These are phyloP conservation scores for Alternaria ventricosa DNA, from an alignment of 2,329 filamentous ascomycete species.

Conservation along the genomic window DNA sequence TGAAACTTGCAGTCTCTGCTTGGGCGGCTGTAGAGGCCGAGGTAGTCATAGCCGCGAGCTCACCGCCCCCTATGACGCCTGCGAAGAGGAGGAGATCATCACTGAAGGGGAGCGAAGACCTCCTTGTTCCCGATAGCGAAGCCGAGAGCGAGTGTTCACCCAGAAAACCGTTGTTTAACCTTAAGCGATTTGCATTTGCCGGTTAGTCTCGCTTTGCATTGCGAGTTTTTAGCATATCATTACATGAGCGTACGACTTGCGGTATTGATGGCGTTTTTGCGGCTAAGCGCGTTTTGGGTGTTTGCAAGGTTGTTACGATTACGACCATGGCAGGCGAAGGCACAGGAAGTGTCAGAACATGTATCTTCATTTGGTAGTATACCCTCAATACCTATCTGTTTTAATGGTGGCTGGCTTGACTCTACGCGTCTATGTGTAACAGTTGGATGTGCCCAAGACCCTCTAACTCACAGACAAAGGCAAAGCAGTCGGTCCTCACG, in stretches of 20 bases:
- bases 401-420: neutral
- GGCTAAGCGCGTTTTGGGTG: neutral
- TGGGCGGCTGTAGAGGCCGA: constrained; percentile 40
- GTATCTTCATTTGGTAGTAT: constrained; percentile 18
- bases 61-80: constrained; percentile 29
- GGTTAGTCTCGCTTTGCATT: constrained; percentile 22
- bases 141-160: constrained; percentile 47
- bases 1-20: constrained; percentile 31
- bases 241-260: constrained; percentile 10
- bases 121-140: constrained; percentile 55
- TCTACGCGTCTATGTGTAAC: neutral
- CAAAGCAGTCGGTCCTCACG: neutral
- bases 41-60: constrained; percentile 41
- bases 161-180: constrained; percentile 45
- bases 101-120: constrained; percentile 55
- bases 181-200: constrained; percentile 49
- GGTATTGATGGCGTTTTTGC: constrained; percentile 6
- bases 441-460: neutral
- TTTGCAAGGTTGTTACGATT: neutral
- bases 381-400: constrained; percentile 20
- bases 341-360: constrained; percentile 3
- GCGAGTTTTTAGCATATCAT: constrained; percentile 6
- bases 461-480: neutral
- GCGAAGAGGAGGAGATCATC: constrained; percentile 26
- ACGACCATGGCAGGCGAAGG: neutral